phyloP scores from a whole-genome alignment of 2,329 filamentous ascomycete species.

The Botryotinia globosa region DNA sequence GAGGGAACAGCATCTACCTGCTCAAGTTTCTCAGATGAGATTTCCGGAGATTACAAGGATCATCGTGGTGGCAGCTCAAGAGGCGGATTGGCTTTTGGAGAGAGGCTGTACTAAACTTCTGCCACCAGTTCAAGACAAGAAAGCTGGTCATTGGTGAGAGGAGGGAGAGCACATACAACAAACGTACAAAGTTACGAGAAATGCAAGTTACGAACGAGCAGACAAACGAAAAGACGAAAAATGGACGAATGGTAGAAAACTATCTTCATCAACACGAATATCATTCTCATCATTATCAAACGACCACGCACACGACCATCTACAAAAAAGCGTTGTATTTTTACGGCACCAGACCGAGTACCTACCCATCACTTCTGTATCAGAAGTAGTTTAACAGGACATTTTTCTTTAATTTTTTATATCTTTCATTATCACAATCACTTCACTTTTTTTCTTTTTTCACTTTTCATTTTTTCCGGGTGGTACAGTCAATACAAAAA shows the following conservation, averaged over 20 bases:
- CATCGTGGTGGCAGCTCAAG: neutral
- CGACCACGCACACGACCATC: neutral
- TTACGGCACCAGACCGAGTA: neutral
- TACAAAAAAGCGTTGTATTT: slow-evolving; percentile 5
- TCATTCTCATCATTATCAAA: neutral
- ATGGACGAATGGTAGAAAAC: neutral
- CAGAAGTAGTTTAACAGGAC: neutral
- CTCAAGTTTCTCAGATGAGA: neutral
- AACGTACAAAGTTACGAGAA: slow-evolving; percentile 10
- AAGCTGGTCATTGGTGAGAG: neutral
- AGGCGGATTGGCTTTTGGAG: slow-evolving; percentile 43
- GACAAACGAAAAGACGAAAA: neutral
- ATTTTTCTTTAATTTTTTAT: neutral
- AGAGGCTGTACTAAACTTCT: slow-evolving; percentile 45
- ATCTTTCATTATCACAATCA: neutral
- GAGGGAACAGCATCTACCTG: neutral
- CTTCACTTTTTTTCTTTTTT: neutral
- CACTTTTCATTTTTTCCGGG: neutral
- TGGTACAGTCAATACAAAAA: neutral
- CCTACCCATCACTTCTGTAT: neutral
- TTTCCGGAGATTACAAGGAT: neutral
- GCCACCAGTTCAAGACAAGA: neutral
- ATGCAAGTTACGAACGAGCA: slow-evolving; percentile 9
- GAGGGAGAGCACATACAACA: neutral
- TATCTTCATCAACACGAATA: neutral